phyloP scores from a whole-genome alignment of 2,329 filamentous ascomycete genomes.

The Pseudogymnoascus sp. region DNA sequence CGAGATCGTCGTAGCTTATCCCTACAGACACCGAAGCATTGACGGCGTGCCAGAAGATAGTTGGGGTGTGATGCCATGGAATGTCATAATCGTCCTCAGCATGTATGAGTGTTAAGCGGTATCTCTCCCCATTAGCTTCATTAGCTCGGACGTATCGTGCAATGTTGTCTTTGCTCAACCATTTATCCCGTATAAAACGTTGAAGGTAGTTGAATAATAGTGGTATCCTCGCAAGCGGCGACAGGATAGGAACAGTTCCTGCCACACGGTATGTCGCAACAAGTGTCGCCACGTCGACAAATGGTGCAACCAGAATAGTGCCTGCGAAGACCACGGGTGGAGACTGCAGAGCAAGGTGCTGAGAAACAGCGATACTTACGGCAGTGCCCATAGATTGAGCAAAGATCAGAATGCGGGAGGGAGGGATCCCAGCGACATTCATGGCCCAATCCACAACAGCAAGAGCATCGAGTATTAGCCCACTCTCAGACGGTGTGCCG shows the following conservation, averaged over 20 bases:
- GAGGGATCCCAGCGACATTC: slow-evolving; percentile 43
- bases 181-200: slow-evolving; percentile 42
- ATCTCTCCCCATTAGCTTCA: slow-evolving; percentile 23
- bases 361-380: slow-evolving; percentile 27
- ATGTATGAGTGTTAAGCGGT: slow-evolving; percentile 43
- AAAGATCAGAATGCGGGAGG: slow-evolving; percentile 33
- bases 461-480: slow-evolving; percentile 35
- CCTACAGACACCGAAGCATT: slow-evolving; percentile 37
- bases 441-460: slow-evolving; percentile 48
- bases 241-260: slow-evolving; percentile 47
- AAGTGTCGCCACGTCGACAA: neutral
- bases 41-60: slow-evolving; percentile 48
- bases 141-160: slow-evolving; percentile 34
- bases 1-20: slow-evolving; percentile 39
- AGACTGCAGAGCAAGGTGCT: slow-evolving; percentile 26
- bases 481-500: neutral
- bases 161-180: slow-evolving; percentile 44
- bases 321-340: slow-evolving; percentile 44
- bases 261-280: neutral
- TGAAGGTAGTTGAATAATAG: slow-evolving; percentile 39
- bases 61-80: slow-evolving; percentile 42
- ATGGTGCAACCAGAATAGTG: slow-evolving; percentile 38
- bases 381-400: slow-evolving; percentile 42
- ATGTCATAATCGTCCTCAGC: slow-evolving; percentile 47
- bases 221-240: slow-evolving; percentile 43